Evolutionary conservation across 352 stramenopile species (phyloP), one percentile per base, ranked within the genome.

Genomic region (Peronosclerospora sorghi): DNA sequence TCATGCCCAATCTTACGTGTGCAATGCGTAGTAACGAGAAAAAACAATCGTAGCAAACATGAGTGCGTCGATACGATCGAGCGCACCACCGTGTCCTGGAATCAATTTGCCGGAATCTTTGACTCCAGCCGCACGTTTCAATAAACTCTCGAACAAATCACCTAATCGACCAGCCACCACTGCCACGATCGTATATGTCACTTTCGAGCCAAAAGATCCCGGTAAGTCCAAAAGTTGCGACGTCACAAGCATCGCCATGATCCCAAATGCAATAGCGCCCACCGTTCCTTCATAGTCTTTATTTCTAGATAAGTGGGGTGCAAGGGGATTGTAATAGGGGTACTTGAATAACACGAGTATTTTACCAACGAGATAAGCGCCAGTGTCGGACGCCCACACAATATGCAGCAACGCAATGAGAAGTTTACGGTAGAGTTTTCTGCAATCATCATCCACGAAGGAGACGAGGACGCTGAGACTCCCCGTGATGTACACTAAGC

Each of bases 211-310:
- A 7, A 83, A 45, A 0, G 71, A 65, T 2, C 90, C 91, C 5
- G 75, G 73, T 0, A 95, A 30, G 7, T 74, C 54, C 46, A 93
- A 82, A n/a, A 77, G 5, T 3, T 70, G 19, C 15, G 64, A 81
- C 7, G 64, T 57, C 24, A 93, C 60, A 8, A 89, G 61, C 68
- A 92, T 96, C 7, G 90, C 83, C 12, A 74, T 71, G 32, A 96
- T 53, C 12, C 78, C 86, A n/a, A 79, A 82, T 0, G 81, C 32
- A 5, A 81, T 56, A 2, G 89, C 94, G 8, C 83, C 87, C 4
- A 97, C 38, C 6, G 94, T 89, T 14, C 94, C 94, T 65, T 98
- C 92, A 12, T 97, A 85, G 35, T 96, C 95, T 59, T 98, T 98
- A 70, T 97, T 97, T 17, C 94, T 93, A 41, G 85, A 97, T 8